Evolutionary conservation across 2,329 filamentous ascomycete genomes (phyloP).

Genomic region (Botrytis pseudocinerea): DNA sequence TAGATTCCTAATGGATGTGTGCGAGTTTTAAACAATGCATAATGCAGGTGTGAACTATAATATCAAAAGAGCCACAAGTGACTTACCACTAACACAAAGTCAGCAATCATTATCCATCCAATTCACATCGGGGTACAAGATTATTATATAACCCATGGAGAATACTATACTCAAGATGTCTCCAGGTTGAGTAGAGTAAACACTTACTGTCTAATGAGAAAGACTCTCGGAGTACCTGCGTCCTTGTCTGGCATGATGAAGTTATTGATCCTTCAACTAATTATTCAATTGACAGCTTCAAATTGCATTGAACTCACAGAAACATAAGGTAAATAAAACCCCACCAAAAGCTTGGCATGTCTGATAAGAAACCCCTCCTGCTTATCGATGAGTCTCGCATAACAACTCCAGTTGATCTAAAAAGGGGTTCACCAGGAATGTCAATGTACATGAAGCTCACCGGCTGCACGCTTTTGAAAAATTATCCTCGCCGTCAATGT

Average conservation of each 20-base stretch:
- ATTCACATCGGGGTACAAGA: background rate
- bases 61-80: background rate
- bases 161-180: background rate
- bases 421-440: background rate
- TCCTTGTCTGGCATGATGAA: conserved; percentile 42
- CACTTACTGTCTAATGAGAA: conserved; percentile 44
- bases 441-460: background rate
- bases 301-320: background rate
- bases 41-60: background rate
- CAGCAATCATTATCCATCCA: background rate
- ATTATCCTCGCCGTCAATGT: background rate
- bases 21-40: background rate
- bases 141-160: background rate
- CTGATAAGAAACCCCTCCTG: conserved; percentile 20
- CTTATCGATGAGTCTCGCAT: conserved; percentile 4
- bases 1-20: no score
- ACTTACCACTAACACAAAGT: conserved; percentile 23
- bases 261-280: background rate
- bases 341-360: conserved; percentile 9
- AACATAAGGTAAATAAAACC: background rate
- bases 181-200: background rate
- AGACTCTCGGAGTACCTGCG: conserved; percentile 44
- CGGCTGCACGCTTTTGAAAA: background rate
- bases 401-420: background rate
- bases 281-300: background rate